Evolutionary conservation across 495 filamentous ascomycete species (phyloP), one percentile per base, ranked within the genome.

Genomic region (Apiosordaria backusii): DNA sequence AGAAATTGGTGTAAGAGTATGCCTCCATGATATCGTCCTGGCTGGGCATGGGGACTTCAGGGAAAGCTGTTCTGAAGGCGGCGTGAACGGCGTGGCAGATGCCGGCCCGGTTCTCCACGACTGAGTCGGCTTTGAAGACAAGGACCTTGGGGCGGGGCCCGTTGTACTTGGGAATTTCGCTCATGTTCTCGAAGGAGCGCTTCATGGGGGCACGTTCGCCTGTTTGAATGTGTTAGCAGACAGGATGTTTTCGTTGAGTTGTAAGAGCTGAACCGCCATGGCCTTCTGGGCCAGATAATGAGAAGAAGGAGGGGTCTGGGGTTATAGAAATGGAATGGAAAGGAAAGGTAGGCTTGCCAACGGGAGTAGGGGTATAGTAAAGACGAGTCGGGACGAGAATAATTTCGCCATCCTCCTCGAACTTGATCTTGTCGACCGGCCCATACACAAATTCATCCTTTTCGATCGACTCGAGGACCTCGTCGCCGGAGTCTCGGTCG

Each of bases 1-100:
- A 18, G 22, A 16, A 4, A 6, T 16, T 13, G 24, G 7, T 26
- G 21, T 18, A 18, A 7, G 57, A 23, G 23, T 59, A 59, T 13
- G 57, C 57, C 57, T 59, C 26, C 57, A 59, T 59, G 57, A 59
- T 29, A 10, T 59, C 26, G 21, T 45, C 35, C 10, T 45, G 35
- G 35, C 9, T 45, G 5, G 35, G 35, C 10, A 45, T 45, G 9
- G 0, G 5, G 35, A 13, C 2, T 2, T 45, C 10, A 4, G 59
- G 26, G 3, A 40, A 18, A 1, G 23, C 3, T 1, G 4, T 27
- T 23, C 10, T 4, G 23, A 59, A 61, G 25, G 22, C 27, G 4
- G 4, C 4, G 26, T 4, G 15, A 1, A 61, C 21, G 59, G 59
- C 18, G 9, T 35, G 27, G 25, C 18, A 27, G 15, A 61, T 18